Percentiles rank a stretch among this genome's conserved stretches.
Conservation (phyloP, 208 protist species). For the Leishmania tarentolae region DNA sequence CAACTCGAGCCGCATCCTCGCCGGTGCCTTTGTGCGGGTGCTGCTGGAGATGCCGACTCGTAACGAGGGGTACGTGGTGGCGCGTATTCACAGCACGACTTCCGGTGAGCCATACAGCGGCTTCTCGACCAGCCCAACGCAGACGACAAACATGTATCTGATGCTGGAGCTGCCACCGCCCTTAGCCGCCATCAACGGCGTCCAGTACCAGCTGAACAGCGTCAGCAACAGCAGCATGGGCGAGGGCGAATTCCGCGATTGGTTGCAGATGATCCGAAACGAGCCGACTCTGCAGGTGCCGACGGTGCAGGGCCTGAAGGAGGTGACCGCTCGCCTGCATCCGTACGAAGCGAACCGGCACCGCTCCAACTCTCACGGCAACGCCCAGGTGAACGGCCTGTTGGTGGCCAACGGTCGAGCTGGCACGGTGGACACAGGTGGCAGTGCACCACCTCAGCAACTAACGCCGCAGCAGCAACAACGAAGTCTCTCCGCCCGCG, state of each 20-base stretch:
- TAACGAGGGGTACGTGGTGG: slow-evolving; percentile 74
- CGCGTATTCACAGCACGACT: slow-evolving; percentile 43
- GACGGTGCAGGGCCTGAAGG: slow-evolving; percentile 37
- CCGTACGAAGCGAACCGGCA: slow-evolving; percentile 20
- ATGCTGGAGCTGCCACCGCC: slow-evolving; percentile 53
- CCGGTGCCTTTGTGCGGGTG: slow-evolving; percentile 71
- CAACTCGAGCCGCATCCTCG: slow-evolving; percentile 32
- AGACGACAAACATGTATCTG: slow-evolving; percentile 61
- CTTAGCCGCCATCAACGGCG: slow-evolving; percentile 66
- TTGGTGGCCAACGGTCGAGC: not conserved
- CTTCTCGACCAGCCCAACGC: slow-evolving; percentile 50
- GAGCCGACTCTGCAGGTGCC: slow-evolving; percentile 27
- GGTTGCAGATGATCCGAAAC: slow-evolving; percentile 52
- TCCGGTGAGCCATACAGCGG: slow-evolving; percentile 70
- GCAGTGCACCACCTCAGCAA: not conserved
- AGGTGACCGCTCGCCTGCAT: slow-evolving; percentile 37
- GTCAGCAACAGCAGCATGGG: slow-evolving; percentile 83
- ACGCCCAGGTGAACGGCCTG: not conserved
- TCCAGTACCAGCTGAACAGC: slow-evolving; percentile 82
- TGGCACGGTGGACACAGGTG: not conserved
- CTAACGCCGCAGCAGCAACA: slow-evolving; percentile 8
- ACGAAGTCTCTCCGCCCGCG: slow-evolving; percentile 19
- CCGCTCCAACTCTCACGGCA: slow-evolving; percentile 14
- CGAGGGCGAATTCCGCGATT: slow-evolving; percentile 66
- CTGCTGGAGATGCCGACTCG: slow-evolving; percentile 63